phyloP scores from a whole-genome alignment of 2,329 filamentous ascomycete genomes.

The Alternaria sp. region DNA sequence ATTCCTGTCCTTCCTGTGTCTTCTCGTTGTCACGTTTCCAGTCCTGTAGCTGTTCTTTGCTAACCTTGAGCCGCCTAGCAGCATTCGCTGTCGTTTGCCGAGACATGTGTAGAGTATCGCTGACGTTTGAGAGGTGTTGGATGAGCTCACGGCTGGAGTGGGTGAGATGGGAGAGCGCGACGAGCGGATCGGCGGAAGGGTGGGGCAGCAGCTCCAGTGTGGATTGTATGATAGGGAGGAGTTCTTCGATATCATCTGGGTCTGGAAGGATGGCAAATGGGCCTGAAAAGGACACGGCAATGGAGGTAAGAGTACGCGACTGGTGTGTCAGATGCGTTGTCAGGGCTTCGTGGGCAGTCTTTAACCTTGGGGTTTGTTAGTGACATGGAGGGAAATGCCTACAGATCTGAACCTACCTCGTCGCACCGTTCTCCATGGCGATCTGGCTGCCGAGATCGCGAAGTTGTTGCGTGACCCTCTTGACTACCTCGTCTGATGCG shows the following conservation, averaged over 20 bases:
- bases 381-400: background rate
- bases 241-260: constrained; percentile 70
- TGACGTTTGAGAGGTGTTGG: constrained; percentile 83
- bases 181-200: constrained; percentile 70
- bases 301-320: constrained; percentile 76
- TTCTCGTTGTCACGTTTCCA: constrained; percentile 84
- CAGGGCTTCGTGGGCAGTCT: constrained; percentile 77
- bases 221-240: constrained; percentile 73
- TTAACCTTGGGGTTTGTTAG: constrained; percentile 63
- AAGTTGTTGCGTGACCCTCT: constrained; percentile 73
- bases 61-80: constrained; percentile 78
- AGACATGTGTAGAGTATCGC: constrained; percentile 93
- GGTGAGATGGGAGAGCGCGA: constrained; percentile 73
- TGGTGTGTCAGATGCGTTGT: constrained; percentile 79
- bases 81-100: constrained; percentile 87
- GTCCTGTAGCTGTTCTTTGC: constrained; percentile 85
- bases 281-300: constrained; percentile 76
- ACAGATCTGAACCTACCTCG: constrained; percentile 62
- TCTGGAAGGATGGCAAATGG: constrained; percentile 72
- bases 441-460: constrained; percentile 78
- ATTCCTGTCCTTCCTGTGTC: constrained; percentile 81
- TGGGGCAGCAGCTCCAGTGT: constrained; percentile 73
- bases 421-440: constrained; percentile 75
- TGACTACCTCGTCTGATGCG: constrained; percentile 71
- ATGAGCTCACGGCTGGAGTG: constrained; percentile 74